These are phyloP conservation scores for Aspergillus quadricinctus DNA, from an alignment of 2,329 filamentous ascomycete genomes.

Conservation along the genomic window DNA sequence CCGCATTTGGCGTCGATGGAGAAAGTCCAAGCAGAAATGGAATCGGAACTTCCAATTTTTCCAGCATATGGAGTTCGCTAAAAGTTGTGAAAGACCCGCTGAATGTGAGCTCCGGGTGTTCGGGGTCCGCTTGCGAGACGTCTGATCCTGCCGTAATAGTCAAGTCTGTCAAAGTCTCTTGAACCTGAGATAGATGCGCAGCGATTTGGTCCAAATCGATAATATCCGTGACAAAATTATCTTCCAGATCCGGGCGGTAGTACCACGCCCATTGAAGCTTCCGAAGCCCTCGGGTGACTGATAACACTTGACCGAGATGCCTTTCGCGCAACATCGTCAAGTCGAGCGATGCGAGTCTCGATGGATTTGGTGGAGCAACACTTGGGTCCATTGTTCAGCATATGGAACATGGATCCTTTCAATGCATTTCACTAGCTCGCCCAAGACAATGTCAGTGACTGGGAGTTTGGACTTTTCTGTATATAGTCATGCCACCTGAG, in stretches of 20 bases:
- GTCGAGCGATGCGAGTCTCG: conserved; percentile 9
- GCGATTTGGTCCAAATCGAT: conserved; percentile 15
- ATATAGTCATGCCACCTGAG: fast-evolving
- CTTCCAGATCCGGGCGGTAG: conserved; percentile 4
- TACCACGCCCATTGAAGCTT: conserved; percentile 11
- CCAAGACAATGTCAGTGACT: conserved; percentile 3
- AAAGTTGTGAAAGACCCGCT: not conserved
- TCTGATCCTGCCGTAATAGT: not conserved
- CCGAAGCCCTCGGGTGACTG: conserved; percentile 7
- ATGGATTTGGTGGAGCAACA: not conserved
- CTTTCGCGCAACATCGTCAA: conserved; percentile 8
- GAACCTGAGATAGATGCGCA: conserved; percentile 12
- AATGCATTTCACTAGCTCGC: conserved; percentile 3
- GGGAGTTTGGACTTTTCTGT: not conserved
- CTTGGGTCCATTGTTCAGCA: conserved; percentile 3
- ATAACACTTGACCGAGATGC: conserved; percentile 8
- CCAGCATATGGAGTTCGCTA: conserved; percentile 2
- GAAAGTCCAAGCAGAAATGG: conserved; percentile 11
- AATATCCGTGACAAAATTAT: conserved; percentile 4
- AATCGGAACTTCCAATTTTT: conserved; percentile 10
- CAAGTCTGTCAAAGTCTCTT: conserved; percentile 2
- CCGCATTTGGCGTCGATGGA: not conserved
- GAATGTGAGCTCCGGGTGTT: not conserved
- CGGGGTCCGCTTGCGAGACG: not conserved
- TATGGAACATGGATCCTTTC: not conserved